Evolutionary conservation across 2,329 filamentous ascomycete species (phyloP).

Genomic region (Phialophora verrucosa): DNA sequence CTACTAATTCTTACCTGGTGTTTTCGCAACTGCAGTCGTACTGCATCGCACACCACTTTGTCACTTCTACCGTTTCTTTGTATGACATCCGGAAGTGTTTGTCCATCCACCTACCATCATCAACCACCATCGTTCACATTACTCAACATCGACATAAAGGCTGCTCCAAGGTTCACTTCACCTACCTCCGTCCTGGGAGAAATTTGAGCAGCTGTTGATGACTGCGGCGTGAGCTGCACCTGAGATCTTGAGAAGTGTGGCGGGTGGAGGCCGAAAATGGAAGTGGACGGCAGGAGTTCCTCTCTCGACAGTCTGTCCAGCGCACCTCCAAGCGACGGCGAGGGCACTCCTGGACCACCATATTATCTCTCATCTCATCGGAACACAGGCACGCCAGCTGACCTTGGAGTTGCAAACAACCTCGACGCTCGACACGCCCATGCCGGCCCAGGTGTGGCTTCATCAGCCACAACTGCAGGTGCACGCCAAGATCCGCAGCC

Average conservation of each 20-base stretch:
- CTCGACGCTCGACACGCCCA: constrained; percentile 30
- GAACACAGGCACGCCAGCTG: constrained; percentile 22
- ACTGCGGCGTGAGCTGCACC: constrained; percentile 3
- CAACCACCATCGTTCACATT: neutral
- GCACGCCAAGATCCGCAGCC: constrained; percentile 41
- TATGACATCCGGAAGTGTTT: constrained; percentile 8
- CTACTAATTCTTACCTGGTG: constrained; percentile 19
- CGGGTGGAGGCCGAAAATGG: constrained; percentile 31
- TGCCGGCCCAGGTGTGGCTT: constrained; percentile 12
- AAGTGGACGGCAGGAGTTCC: constrained; percentile 36
- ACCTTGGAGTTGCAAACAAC: constrained; percentile 29
- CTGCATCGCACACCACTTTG: constrained; percentile 3
- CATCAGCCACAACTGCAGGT: constrained; percentile 38
- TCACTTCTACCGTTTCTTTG: constrained; percentile 10
- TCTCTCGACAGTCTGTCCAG: constrained; percentile 39
- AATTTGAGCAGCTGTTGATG: constrained; percentile 12
- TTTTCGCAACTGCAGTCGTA: constrained; percentile 10
- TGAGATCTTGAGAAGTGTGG: constrained; percentile 6
- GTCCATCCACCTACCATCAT: constrained; percentile 1
- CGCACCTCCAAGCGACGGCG: constrained; percentile 37
- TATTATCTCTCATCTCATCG: constrained; percentile 23
- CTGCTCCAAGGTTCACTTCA: neutral
- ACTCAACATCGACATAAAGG: neutral
- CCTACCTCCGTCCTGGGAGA: neutral
- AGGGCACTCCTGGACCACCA: constrained; percentile 30